phyloP scores from a whole-genome alignment of 1,139 yeast genomes.

The Geotrichum candidum region DNA sequence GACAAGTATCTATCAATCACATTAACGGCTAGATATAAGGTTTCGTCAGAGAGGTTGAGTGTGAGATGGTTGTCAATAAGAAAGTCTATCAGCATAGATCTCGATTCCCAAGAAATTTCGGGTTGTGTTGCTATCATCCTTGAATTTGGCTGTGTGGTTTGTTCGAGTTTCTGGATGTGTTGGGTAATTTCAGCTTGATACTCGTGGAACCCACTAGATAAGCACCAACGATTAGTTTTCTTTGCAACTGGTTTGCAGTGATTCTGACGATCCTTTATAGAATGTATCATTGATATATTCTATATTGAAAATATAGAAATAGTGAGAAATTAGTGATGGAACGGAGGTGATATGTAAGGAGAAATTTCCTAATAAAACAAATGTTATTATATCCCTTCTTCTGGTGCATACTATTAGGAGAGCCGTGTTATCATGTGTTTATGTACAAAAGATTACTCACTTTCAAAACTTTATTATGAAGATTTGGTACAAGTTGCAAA shows the following conservation, averaged over 20 bases:
- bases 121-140: conserved; percentile 85
- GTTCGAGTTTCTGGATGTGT: neutral
- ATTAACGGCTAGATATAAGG: conserved; percentile 79
- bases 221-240: neutral
- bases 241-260: neutral
- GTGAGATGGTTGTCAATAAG: conserved; percentile 74
- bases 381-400: neutral
- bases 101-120: conserved; percentile 86
- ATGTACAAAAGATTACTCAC: neutral
- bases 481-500: too few species aligned
- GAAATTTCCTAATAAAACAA: neutral
- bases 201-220: neutral
- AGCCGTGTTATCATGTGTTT: neutral
- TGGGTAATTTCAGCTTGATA: conserved; percentile 1
- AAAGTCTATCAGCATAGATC: conserved; percentile 80
- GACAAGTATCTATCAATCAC: conserved; percentile 87
- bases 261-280: neutral
- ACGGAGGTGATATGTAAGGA: neutral
- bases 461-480: too few species aligned
- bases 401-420: neutral
- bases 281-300: neutral
- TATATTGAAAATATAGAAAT: too few species aligned
- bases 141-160: conserved; percentile 27
- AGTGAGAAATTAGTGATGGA: neutral
- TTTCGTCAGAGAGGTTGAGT: conserved; percentile 77